phyloP scores from a whole-genome alignment of 192 early-diverging fungal genomes.

The Backusella circina region DNA sequence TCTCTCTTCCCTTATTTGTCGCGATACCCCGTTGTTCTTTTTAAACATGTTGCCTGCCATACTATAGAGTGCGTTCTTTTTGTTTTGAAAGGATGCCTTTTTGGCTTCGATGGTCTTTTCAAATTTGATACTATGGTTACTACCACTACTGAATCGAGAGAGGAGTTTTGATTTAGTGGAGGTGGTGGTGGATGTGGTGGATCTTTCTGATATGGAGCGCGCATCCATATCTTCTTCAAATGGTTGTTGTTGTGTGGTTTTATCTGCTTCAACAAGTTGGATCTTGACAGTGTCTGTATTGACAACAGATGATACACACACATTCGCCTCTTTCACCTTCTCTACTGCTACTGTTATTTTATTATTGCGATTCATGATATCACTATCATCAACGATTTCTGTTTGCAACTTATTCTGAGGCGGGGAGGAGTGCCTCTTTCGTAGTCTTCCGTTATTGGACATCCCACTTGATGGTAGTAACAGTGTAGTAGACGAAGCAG shows the following conservation, averaged over 20 bases:
- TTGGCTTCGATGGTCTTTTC: not conserved
- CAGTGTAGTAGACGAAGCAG: not conserved
- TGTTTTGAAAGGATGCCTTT: not conserved
- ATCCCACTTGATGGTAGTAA: not conserved
- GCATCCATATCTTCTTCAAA: not conserved
- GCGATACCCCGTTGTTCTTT: not conserved
- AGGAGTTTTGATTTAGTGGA: not conserved
- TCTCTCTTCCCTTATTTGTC: not conserved
- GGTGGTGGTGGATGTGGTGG: not conserved
- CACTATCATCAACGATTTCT: not conserved
- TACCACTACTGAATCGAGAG: not conserved
- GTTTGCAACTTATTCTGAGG: not conserved
- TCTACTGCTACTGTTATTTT: not conserved
- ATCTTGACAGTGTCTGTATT: not conserved
- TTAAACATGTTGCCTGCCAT: conserved; percentile 9
- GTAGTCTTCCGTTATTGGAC: not conserved
- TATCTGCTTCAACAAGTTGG: not conserved
- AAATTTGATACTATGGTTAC: not conserved
- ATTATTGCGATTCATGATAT: no score
- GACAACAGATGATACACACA: not conserved
- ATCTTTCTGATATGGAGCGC: not conserved
- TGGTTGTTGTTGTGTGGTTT: not conserved
- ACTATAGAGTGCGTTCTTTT: not conserved
- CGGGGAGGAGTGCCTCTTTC: not conserved
- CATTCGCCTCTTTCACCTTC: not conserved